Evolutionary conservation across 768 basidiomycete genomes (phyloP), one percentile per base, ranked within the genome.

Genomic region (Agaricus blazei): DNA sequence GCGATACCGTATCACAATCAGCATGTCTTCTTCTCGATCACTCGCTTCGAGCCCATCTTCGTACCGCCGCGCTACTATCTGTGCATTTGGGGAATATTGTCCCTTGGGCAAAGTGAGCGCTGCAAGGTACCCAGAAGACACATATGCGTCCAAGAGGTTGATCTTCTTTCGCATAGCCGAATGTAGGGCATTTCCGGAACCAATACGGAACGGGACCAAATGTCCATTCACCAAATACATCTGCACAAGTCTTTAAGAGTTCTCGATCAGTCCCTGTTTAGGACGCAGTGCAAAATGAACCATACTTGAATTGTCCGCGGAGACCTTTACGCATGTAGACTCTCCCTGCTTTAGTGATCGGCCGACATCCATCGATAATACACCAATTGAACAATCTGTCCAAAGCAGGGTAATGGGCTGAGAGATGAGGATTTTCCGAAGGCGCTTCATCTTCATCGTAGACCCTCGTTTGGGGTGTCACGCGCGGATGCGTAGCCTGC

Each of bases 31-130:
- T 48, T 90, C 88, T 8, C 81, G 77, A 62, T 98, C 95, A 59
- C 91, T 81, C 9, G 85, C 84, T 69, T 96, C 90, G 9, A 98
- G 74, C 1, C 95, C 95, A 64, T 98, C 96, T 53, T 85, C 79
- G 66, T 97, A 98, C 45, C 90, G 83, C 9, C 91, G 82, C 1
- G 91, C 82, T 31, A 79, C 69, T 8, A 74, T 67, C 1, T 72
- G 69, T 14, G 68, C 70, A 61, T 82, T 76, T 4, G 85, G 79
- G 44, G 71, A 70, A 65, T 82, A 87, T 64, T 90, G 81, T n/a
- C 81, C 81, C 48, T 72, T 70, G 5, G 84, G 84, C 34, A 90
- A 75, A 14, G 79, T 75, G 60, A 81, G 78, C 19, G 85, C 82
- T 19, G 89, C 90, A 54, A 91, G 75, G 64, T 88, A 87, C 8